Evolutionary conservation across 139 green algal species (phyloP), one percentile per base, ranked within the genome.

Genomic region (Coelastrella sp.): DNA sequence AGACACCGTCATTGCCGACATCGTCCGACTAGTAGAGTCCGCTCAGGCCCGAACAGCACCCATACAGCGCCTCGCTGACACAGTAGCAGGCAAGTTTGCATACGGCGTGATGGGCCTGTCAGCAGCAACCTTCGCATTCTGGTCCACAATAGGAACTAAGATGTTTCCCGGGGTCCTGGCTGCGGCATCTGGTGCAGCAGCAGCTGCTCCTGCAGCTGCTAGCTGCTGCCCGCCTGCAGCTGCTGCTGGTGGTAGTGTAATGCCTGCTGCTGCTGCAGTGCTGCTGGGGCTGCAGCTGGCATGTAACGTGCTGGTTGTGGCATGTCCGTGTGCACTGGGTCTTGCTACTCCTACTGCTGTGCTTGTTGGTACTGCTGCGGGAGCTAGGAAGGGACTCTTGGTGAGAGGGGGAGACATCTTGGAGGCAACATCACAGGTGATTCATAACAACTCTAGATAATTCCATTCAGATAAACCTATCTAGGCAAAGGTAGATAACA

Each of bases 241-340:
- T 76, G 85, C 85, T 27, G 88, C 82, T 25, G 84, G 78, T 24
- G 75, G 8, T 12, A 85, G 66, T 56, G 90, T 83, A 15, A 56
- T 66, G 65, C 15, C 87, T 11, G 66, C 84, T 78, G 85, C 88
- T 15, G 90, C 89, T 6, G 88, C 82, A 11, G 89, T 97, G 27
- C 92, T 98, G 87, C 93, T 99, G 19, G 91, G 85, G 68, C 66
- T 95, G 66, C 97, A 98, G 93, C 94, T 99, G 90, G 97, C 97
- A 0, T 97, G 94, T 94, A 98, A 97, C 88, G 97, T 99, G 86
- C 94, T 99, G 88, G 97, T 99, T 14, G 97, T 98, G 20, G 97
- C 97, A 9, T 99, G 97, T 93, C 97, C 97, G 35, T 99, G 97
- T 87, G 97, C 97, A 0, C 93, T 99, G 63, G 97, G 97, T 8